Percentiles rank a stretch among this genome's conserved stretches.
These are phyloP conservation scores for Toxicodendron radicans DNA, from an alignment of 345 rosid species.

Conservation along the genomic window DNA sequence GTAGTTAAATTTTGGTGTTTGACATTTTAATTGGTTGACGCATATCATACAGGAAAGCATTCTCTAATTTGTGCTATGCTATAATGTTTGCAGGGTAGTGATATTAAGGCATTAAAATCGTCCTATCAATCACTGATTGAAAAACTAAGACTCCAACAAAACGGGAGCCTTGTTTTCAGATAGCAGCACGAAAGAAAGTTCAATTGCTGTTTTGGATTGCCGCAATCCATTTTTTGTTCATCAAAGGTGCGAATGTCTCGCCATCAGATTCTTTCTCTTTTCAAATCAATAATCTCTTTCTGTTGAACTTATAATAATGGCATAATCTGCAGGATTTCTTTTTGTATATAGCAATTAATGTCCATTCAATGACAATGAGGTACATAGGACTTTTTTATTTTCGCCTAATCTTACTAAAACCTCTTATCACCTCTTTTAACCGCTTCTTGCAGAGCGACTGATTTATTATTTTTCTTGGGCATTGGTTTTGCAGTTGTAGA, in stretches of 20 bases:
- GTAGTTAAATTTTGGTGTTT: background rate
- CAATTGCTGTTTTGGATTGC: background rate
- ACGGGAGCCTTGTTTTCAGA: conserved; percentile 82
- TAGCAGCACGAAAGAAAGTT: conserved; percentile 40
- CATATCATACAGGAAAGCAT: background rate
- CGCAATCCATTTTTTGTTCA: conserved; percentile 7
- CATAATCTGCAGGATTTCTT: conserved; percentile 32
- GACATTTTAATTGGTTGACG: background rate
- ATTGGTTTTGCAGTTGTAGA: conserved; percentile 43
- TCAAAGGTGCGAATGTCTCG: conserved; percentile 18
- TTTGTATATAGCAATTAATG: conserved; percentile 32
- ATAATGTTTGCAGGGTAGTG: conserved; percentile 58
- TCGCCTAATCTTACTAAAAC: background rate
- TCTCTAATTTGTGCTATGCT: background rate
- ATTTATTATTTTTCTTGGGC: conserved; percentile 2
- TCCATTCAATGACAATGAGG: conserved; percentile 31
- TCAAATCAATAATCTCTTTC: background rate
- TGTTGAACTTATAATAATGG: conserved; percentile 13
- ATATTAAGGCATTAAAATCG: conserved; percentile 62
- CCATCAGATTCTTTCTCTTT: background rate
- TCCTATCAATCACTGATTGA: conserved; percentile 74
- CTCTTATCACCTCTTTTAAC: background rate
- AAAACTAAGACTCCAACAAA: conserved; percentile 67
- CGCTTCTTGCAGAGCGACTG: background rate
- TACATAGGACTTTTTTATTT: background rate